Base-by-base conservation (phyloP, 2,329 filamentous ascomycete genomes). In the Ascomycota sp. region DNA sequence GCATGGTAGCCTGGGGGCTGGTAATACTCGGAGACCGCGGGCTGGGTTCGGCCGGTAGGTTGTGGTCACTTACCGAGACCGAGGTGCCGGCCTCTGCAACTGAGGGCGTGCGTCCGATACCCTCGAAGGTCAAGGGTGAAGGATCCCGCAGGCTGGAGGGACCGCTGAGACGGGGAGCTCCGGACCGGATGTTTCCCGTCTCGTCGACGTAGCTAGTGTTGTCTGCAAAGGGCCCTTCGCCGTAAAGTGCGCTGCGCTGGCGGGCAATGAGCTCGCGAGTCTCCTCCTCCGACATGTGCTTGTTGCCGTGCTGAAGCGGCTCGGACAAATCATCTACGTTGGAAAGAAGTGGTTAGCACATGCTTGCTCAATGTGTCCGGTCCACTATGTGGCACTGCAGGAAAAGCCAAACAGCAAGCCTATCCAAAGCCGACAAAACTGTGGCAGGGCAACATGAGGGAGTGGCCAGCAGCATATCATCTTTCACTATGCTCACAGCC, bases 221-320 rank as follows among this genome's bases (percentile, higher is more conserved):
- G 40, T 75, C 73, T 47, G 75, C 71, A 49, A 81, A 76, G 30
- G 66, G 51, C 8, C 63, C 63, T 47, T 80, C 81, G 49, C 83
- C 82, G 54, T 95, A 98, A 40, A 98, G 60, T 39, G 86, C 85
- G 54, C 77, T 85, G 55, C 91, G 83, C 59, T 95, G 89, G 48
- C 86, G 85, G 43, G 85, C 80, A 55, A 95, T 92, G 52, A 95
- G 66, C 44, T 95, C 86, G 44, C 86, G 82, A 44, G 86, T 86
- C 47, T 93, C 85, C 45, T 94, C 85, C 60, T 95, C 89, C 50
- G 77, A 91, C 77, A 93, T 79, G 47, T 62, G 75, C 63, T 94
- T 94, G 63, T 63, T 67, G 32, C 36, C 37, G 29, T 40, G 44
- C 26, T 49, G 44, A 36, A 46, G 34, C 31, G 60, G 42, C 31